Percentiles rank a stretch among this genome's conserved stretches.
These are phyloP conservation scores for Schizopora paradoxa DNA, from an alignment of 1,284 basidiomycete species.

Conservation along the genomic window DNA sequence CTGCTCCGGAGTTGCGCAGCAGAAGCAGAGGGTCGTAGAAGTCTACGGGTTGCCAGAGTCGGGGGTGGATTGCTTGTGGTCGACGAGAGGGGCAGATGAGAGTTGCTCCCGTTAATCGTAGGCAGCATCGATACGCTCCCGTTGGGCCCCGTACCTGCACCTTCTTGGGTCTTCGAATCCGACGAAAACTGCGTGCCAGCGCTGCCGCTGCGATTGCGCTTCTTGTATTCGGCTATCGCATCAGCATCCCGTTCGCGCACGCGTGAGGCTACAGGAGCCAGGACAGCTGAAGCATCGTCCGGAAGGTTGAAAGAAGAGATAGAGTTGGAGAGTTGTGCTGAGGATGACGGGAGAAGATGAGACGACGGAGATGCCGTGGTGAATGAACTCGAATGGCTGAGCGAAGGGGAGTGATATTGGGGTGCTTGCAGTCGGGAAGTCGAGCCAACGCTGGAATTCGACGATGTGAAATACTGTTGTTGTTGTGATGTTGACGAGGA, in stretches of 20 bases:
- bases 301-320: constrained; percentile 29
- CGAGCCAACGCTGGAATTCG: constrained; percentile 32
- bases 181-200: constrained; percentile 58
- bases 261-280: constrained; percentile 70
- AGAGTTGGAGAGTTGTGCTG: constrained; percentile 34
- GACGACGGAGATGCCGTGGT: constrained; percentile 41
- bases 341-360: constrained; percentile 38
- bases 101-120: constrained; percentile 46
- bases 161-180: constrained; percentile 37
- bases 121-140: constrained; percentile 9
- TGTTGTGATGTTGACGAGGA: constrained; percentile 45
- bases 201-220: constrained; percentile 73
- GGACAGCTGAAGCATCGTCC: constrained; percentile 37
- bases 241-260: constrained; percentile 77
- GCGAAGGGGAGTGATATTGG: constrained; percentile 22
- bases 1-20: constrained; percentile 64
- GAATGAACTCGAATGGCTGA: constrained; percentile 30
- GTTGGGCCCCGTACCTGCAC: constrained; percentile 6
- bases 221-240: constrained; percentile 78
- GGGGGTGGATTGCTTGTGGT: constrained; percentile 50
- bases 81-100: constrained; percentile 40
- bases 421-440: constrained; percentile 18
- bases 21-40: constrained; percentile 67
- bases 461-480: constrained; percentile 44
- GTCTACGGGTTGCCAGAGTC: constrained; percentile 50